These are phyloP conservation scores for Kodamaea ohmeri DNA, from an alignment of 1,139 yeast species.

Conservation along the genomic window DNA sequence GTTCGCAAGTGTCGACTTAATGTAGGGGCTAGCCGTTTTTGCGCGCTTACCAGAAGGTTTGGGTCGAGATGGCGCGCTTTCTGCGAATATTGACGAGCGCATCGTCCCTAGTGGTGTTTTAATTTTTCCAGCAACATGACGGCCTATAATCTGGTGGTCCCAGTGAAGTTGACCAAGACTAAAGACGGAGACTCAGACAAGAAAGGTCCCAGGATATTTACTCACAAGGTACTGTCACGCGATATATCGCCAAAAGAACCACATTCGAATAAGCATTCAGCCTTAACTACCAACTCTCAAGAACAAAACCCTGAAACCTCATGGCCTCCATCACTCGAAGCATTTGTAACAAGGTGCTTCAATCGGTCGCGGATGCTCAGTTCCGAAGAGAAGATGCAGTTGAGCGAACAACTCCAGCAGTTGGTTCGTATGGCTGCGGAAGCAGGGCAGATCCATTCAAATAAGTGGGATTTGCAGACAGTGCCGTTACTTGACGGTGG, in stretches of 20 bases:
- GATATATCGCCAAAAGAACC: too few species aligned
- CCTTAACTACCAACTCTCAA: too few species aligned
- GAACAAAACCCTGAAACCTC: neutral
- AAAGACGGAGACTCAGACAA: neutral
- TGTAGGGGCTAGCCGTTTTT: slow-evolving; percentile 3
- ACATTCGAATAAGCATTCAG: too few species aligned
- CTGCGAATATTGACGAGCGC: slow-evolving; percentile 4
- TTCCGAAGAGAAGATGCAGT: slow-evolving; percentile 28
- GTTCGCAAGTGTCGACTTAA: slow-evolving; percentile 1
- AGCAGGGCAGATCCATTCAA: slow-evolving; percentile 44
- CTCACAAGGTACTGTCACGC: neutral
- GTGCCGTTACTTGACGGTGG: slow-evolving; percentile 49
- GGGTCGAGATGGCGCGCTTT: neutral
- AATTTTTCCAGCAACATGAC: slow-evolving; percentile 2
- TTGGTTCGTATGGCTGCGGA: slow-evolving; percentile 51
- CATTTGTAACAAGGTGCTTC: slow-evolving; percentile 48
- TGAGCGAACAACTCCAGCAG: slow-evolving; percentile 45
- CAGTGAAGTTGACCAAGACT: neutral
- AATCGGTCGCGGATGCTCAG: slow-evolving; percentile 25
- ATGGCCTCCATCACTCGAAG: slow-evolving; percentile 50
- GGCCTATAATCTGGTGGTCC: slow-evolving; percentile 2
- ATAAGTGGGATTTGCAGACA: slow-evolving; percentile 59
- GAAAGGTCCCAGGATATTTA: neutral
- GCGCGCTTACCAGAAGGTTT: neutral
- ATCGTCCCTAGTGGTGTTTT: slow-evolving; percentile 1